Conservation (phyloP, 2,329 filamentous ascomycete genomes). For the Xylariaceae sp. region DNA sequence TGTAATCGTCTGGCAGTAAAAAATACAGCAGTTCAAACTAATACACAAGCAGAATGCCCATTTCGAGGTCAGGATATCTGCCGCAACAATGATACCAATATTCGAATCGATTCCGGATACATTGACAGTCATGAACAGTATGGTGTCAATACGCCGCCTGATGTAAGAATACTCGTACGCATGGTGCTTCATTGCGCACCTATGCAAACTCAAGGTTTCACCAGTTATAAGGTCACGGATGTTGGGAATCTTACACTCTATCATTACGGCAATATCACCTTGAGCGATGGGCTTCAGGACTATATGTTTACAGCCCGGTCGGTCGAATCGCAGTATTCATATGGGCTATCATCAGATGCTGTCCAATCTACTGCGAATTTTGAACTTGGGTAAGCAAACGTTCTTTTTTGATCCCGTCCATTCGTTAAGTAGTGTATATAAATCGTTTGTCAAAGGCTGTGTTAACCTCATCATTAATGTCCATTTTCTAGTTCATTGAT, state of each 20-base stretch:
- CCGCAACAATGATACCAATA: neutral
- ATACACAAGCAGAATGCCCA: neutral
- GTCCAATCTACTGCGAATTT: too few relatives aligned
- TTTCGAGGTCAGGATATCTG: neutral
- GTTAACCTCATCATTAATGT: too few relatives aligned
- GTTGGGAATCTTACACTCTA: neutral
- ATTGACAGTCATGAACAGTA: neutral
- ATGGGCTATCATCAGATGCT: neutral
- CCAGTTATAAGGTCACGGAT: neutral
- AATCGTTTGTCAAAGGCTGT: too few relatives aligned
- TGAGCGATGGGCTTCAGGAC: neutral
- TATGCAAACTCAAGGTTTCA: neutral
- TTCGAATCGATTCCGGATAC: neutral
- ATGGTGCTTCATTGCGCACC: neutral
- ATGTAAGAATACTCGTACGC: neutral
- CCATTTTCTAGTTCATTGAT: neutral
- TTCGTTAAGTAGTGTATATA: neutral
- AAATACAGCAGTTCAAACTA: neutral
- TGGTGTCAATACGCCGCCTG: neutral
- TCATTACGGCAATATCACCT: neutral
- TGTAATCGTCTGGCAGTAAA: neutral
- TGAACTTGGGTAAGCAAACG: too few relatives aligned
- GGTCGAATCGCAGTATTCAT: neutral
- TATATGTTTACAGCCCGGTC: neutral
- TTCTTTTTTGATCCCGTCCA: neutral